Evolutionary conservation across 495 filamentous ascomycete genomes (phyloP).

Genomic region (Aspergillus indologenus): DNA sequence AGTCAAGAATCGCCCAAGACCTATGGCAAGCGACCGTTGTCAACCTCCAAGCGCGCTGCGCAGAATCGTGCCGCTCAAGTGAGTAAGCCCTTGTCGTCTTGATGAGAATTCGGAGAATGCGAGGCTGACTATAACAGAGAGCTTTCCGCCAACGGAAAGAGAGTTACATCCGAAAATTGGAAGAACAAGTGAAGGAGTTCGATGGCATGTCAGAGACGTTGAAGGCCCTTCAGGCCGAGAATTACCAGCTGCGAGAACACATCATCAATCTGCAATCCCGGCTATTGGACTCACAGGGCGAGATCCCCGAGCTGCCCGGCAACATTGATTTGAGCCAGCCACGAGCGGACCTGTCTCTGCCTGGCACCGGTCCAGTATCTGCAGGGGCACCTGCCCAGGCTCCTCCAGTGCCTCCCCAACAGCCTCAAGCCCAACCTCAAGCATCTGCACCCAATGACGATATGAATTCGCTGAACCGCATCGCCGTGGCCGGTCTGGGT

Average conservation of each 20-base stretch:
- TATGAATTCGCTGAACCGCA: constrained; percentile 46
- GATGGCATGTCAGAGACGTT: constrained; percentile 64
- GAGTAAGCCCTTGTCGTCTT: constrained; percentile 24
- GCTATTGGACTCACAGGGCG: constrained; percentile 78
- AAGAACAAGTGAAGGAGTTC: constrained; percentile 81
- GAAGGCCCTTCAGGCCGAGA: constrained; percentile 77
- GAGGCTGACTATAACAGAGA: constrained; percentile 54
- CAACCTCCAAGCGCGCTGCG: constrained; percentile 90
- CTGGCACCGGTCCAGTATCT: constrained; percentile 17
- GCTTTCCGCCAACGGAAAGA: constrained; percentile 98
- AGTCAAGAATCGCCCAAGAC: constrained; percentile 44
- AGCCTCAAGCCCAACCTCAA: constrained; percentile 24
- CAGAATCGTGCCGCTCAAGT: constrained; percentile 98
- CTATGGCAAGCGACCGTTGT: constrained; percentile 80
- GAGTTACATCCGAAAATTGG: constrained; percentile 93
- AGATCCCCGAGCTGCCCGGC: constrained; percentile 76
- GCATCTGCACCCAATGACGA: constrained; percentile 35
- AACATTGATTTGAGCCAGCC: constrained; percentile 54
- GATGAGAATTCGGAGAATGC: background rate
- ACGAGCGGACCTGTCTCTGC: constrained; percentile 30
- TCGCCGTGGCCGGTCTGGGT: constrained; percentile 44
- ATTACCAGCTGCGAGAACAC: constrained; percentile 87
- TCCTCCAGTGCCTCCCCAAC: constrained; percentile 20
- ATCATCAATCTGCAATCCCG: constrained; percentile 84
- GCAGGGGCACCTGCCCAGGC: constrained; percentile 14